Evolutionary conservation across 148 eudicot species (phyloP), one percentile per base, ranked within the genome.

Genomic region (Heliamphora exappendiculata): DNA sequence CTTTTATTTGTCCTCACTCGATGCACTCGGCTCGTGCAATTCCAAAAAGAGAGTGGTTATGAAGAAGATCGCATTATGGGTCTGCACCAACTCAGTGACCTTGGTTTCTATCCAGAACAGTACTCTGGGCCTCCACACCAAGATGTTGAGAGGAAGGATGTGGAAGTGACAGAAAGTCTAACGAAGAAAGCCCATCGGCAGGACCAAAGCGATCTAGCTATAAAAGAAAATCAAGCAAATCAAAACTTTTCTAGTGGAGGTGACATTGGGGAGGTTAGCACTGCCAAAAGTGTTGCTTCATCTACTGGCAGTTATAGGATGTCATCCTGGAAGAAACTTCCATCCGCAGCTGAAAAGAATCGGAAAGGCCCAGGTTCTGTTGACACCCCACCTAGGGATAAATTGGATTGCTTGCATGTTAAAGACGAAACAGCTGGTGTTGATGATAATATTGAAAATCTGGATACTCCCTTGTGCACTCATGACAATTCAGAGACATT

Each of bases 301-400:
- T 82, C 92, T 75, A 53, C 90, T 58, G 84, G 94, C 67, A 86
- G 91, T 79, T 86, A 75, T 81, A 93, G 79, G 80, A 93, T 96
- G 98, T 88, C 99, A 33, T 96, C 99, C 20, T 96, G 97, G 94
- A 96, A 91, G 81, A 96, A 90, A 74, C 90, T 96, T 77, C 99
- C 99, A 24, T 87, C 89, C 80, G 80, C 88, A 75, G 88, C 91
- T 74, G 90, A 78, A 59, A 91, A 88, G 64, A 85, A 81, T 41
- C 75, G 83, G 81, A 88, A 59, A 84, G 87, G 80, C 60, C 76
- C 80, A 64, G 86, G 82, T 67, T 74, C 84, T 65, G 79, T 73
- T 79, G 91, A 86, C 55, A 76, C 81, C 22, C 84, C 89, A 69
- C 53, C 85, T 24, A 87, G 79, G 86, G 90, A 86, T 34, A 85